Base-by-base conservation (phyloP, 192 early-diverging fungal genomes). In the Paraglomus brasilianum region DNA sequence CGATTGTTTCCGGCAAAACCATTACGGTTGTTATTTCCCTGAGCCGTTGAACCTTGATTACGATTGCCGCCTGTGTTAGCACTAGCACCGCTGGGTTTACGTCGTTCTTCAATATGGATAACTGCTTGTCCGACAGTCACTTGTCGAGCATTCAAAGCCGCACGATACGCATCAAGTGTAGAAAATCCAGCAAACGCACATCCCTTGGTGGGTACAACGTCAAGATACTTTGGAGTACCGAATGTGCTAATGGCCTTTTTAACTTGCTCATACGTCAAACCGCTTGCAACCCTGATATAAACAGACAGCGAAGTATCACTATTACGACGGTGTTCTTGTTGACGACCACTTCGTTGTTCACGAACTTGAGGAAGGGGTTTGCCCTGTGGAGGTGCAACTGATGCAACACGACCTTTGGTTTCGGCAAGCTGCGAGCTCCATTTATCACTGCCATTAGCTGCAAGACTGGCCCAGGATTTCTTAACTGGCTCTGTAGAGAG, bases 381-480 rank as follows among this genome's bases (percentile, higher is more conserved):
- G 60, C 6, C 30, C 7, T 30, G 30, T 9, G 70, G 52, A 38
- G 49, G 41, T 46, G 68, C n/a, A 30, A 77, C 74, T 15, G 80
- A 58, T 17, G 80, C 79, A 45, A 81, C 81, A 17, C 75, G 75
- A 36, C 76, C 84, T 36, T 80, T 83, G 51, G 79, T 74, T 56
- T 80, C 76, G 55, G 82, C 70, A 22, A 81, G 81, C 24, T 81
- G 81, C 63, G 53, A 72, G 63, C 78, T 77, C 87, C 86, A 89
- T 64, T 78, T 81, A 36, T 69, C 75, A 40, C 70, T 64, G 62
- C 85, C 77, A 51, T 70, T 77, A 42, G 88, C 88, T 1, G 86
- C 89, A 39, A 94, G 74, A 65, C 77, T 82, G 6, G 93, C 93
- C 93, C 93, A 94, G 44, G 89, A 85, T 53, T 87, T 88, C 56